phyloP scores from a whole-genome alignment of 352 stramenopile genomes.

The Pythium dissimile region DNA sequence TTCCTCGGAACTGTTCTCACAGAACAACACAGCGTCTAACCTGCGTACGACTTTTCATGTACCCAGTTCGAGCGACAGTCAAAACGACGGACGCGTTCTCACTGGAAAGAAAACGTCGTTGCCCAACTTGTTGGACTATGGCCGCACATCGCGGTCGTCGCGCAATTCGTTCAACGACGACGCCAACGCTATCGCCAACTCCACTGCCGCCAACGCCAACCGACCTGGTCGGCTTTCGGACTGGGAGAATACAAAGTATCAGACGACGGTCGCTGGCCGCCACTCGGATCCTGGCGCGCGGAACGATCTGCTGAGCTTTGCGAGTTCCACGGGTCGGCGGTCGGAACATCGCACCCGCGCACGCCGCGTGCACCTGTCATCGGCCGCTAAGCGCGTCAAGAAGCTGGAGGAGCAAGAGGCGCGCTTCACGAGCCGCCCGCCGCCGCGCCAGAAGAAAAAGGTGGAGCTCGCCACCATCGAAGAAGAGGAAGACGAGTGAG shows the following conservation, averaged over 20 bases:
- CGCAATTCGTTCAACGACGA: slow-evolving; percentile 61
- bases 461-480: slow-evolving; percentile 33
- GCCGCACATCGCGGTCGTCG: slow-evolving; percentile 27
- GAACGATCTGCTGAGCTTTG: slow-evolving; percentile 72
- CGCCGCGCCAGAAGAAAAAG: slow-evolving; percentile 31
- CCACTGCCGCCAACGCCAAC: too few species aligned
- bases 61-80: slow-evolving; percentile 3
- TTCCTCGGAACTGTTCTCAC: neutral
- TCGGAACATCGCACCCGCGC: slow-evolving; percentile 45
- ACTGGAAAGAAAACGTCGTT: slow-evolving; percentile 39
- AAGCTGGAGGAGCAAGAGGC: slow-evolving; percentile 79
- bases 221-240: slow-evolving; percentile 34
- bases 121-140: slow-evolving; percentile 56
- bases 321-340: slow-evolving; percentile 35
- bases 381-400: slow-evolving; percentile 79
- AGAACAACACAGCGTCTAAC: neutral
- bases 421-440: slow-evolving; percentile 42
- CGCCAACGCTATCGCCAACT: neutral
- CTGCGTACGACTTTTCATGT: neutral
- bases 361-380: slow-evolving; percentile 71
- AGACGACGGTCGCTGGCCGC: slow-evolving; percentile 37
- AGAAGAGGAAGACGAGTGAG: slow-evolving; percentile 21
- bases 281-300: slow-evolving; percentile 71
- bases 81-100: slow-evolving; percentile 34
- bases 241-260: slow-evolving; percentile 45